Conservation (phyloP, 164 flowering plant species). For the Nymphaea thermarum region DNA sequence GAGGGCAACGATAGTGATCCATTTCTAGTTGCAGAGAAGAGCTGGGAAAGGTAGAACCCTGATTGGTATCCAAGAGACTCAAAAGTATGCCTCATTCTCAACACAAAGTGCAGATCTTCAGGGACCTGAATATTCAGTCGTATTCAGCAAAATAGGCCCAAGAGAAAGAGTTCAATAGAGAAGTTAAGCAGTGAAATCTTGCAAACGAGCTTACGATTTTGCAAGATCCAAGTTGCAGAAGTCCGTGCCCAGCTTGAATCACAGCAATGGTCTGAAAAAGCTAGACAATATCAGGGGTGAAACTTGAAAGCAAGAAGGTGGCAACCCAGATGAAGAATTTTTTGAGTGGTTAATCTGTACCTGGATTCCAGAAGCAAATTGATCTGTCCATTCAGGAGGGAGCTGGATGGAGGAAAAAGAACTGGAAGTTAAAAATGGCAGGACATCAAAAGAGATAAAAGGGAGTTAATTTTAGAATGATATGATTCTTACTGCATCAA, state of each 20-base stretch:
- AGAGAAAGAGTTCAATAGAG: not conserved
- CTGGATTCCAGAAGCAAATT: conserved; percentile 98
- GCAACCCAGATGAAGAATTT: no score
- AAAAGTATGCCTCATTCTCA: conserved; percentile 96
- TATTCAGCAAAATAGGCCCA: no score
- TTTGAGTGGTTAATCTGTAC: conserved; percentile 8
- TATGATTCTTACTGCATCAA: conserved; percentile 79
- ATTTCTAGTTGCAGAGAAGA: conserved; percentile 67
- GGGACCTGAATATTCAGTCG: conserved; percentile 45
- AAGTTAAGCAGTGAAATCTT: not conserved
- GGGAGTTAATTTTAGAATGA: not conserved
- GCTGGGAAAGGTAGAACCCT: conserved; percentile 87
- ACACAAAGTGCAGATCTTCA: conserved; percentile 95
- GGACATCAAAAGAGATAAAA: not conserved
- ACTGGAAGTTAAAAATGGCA: not conserved
- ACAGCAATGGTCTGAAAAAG: conserved; percentile 85
- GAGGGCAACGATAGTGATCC: conserved; percentile 32
- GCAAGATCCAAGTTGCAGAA: conserved; percentile 94
- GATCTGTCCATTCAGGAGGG: conserved; percentile 99
- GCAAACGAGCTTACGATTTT: conserved; percentile 68
- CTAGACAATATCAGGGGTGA: not conserved
- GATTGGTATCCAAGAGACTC: conserved; percentile 96
- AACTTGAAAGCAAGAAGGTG: no score
- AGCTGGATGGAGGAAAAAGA: conserved; percentile 38
- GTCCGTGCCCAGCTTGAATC: conserved; percentile 99